Percentiles rank a stretch among this genome's conserved stretches.
Evolutionary conservation across 1,139 yeast species (phyloP).

Genomic region (Blastobotrys niveus): DNA sequence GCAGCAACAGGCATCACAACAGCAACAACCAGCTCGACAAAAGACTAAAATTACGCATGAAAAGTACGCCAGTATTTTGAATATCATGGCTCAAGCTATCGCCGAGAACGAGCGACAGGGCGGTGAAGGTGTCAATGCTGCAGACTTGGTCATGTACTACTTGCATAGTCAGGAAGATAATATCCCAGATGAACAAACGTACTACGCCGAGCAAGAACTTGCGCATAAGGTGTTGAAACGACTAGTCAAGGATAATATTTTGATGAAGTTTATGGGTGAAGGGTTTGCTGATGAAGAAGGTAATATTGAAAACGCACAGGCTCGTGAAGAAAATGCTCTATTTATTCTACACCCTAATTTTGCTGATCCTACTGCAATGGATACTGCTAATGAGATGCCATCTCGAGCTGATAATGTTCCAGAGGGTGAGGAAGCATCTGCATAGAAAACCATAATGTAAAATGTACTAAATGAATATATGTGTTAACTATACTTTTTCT

Average conservation of each 20-base stretch:
- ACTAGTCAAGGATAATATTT: conserved; percentile 76
- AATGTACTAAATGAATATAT: not conserved
- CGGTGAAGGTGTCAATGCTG: conserved; percentile 65
- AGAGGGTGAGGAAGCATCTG: not conserved
- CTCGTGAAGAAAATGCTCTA: conserved; percentile 36
- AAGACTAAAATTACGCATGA: conserved; percentile 71
- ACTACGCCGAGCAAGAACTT: conserved; percentile 61
- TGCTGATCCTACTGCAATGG: conserved; percentile 20
- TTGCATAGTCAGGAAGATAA: conserved; percentile 69
- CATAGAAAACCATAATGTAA: not conserved
- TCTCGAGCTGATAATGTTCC: conserved; percentile 3
- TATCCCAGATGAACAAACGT: conserved; percentile 63
- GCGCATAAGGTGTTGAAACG: conserved; percentile 78
- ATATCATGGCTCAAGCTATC: conserved; percentile 66
- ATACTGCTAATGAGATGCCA: conserved; percentile 7
- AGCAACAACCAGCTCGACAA: conserved; percentile 19
- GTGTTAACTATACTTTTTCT: not conserved
- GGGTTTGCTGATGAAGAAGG: conserved; percentile 34
- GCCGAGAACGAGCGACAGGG: conserved; percentile 42
- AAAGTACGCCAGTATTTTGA: conserved; percentile 79
- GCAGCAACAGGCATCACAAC: not conserved
- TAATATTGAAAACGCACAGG: conserved; percentile 24
- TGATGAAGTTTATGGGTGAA: conserved; percentile 73
- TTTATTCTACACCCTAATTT: conserved; percentile 90
- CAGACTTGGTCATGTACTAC: conserved; percentile 73